phyloP scores from a whole-genome alignment of 192 early-diverging fungal genomes.

The Mortierella antarctica region DNA sequence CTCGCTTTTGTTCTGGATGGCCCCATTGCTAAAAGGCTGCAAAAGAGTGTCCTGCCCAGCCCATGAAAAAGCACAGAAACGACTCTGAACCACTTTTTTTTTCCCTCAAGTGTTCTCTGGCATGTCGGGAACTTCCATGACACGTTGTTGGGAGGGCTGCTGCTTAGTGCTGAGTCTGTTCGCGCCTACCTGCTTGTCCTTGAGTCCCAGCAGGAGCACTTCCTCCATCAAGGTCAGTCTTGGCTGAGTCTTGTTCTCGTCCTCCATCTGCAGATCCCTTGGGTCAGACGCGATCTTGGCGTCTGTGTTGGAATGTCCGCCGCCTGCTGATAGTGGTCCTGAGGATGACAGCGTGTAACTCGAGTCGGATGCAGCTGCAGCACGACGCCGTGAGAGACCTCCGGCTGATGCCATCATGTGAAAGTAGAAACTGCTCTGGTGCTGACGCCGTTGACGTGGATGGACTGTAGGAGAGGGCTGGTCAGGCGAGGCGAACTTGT shows the following conservation, averaged over 20 bases:
- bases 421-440: background rate
- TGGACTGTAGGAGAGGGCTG: background rate
- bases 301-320: conserved; percentile 26
- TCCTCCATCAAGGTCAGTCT: conserved; percentile 96
- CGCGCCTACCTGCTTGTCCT: conserved; percentile 83
- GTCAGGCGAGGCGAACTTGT: background rate
- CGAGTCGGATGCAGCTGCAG: conserved; percentile 39
- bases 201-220: conserved; percentile 91
- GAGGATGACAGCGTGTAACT: conserved; percentile 31
- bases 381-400: conserved; percentile 55
- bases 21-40: no score
- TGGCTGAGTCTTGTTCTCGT: conserved; percentile 66
- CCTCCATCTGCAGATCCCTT: conserved; percentile 64
- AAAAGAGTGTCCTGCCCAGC: no score
- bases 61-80: background rate
- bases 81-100: background rate
- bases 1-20: no score
- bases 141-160: no score
- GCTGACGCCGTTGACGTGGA: background rate
- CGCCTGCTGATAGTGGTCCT: conserved; percentile 32
- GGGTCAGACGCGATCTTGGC: conserved; percentile 67
- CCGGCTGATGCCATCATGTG: conserved; percentile 41
- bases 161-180: no score
- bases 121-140: no score
- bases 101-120: no score